Base-by-base conservation (phyloP, 2,329 filamentous ascomycete species). In the Xylariaceae sp. region DNA sequence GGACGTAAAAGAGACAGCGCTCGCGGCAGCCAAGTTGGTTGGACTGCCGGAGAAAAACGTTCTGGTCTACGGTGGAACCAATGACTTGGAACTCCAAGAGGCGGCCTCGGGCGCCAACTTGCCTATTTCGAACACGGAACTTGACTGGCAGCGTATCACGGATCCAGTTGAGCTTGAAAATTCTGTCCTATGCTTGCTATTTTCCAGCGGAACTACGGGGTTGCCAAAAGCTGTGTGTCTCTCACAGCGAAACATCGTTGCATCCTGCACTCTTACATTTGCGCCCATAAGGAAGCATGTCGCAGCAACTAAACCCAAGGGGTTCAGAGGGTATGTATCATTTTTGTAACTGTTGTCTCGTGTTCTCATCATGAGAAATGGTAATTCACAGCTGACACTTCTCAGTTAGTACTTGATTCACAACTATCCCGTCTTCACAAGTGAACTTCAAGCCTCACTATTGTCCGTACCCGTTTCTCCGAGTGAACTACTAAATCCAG, bases 121-220 rank as follows among this genome's bases (percentile, higher is more conserved):
- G 53, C 69, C 72, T 8, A 65, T 77, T 1, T 73, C 74, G 2
- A 66, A 72, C 0, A 63, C 73, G 3, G 71, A 73, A 44, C 71
- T 85, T 1, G 69, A 76, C 9, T 88, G 85, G 85, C 67, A 73
- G 41, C 75, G 72, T 23, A 78, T 87, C 48, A 83, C 81, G 0
- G 78, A 86, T 66, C 71, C 71, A 0, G 55, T 71, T 1, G 72
- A 73, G 47, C 72, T 88, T 1, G 71, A 72, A 44, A 66, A 72
- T 17, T 75, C 72, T 54, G 72, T 72, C 13, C 70, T 75, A n/a
- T 78, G 74, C 59, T 70, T 80, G 5, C 61, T 80, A 17, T 80
- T 80, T 64, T 79, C 76, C 39, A 79, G 77, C 47, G 79, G 78
- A 23, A 81, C 79, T 0, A 80, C 78, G 0, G 78, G 78, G 1